phyloP scores from a whole-genome alignment of 257 asterid species.

The Prunella vulgaris region DNA sequence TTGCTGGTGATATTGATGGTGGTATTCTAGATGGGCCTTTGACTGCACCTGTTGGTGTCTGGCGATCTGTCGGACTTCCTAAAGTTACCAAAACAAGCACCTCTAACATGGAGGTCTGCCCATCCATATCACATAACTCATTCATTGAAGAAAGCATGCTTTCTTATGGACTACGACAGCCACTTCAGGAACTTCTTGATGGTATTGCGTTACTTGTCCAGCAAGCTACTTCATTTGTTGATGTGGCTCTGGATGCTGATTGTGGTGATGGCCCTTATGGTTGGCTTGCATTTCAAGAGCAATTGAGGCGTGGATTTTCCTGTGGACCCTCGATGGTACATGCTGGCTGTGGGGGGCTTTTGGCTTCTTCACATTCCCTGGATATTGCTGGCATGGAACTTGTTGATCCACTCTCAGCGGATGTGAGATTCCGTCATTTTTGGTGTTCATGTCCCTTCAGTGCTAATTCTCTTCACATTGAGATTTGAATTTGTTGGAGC shows the following conservation, averaged over 20 bases:
- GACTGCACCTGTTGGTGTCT: slow-evolving; percentile 93
- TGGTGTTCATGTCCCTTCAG: slow-evolving; percentile 13
- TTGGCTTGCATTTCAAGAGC: slow-evolving; percentile 98
- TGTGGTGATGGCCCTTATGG: slow-evolving; percentile 96
- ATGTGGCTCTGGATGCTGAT: slow-evolving; percentile 91
- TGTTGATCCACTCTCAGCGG: slow-evolving; percentile 89
- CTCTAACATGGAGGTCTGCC: slow-evolving; percentile 62
- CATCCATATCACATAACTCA: slow-evolving; percentile 65
- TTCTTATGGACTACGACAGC: slow-evolving; percentile 87
- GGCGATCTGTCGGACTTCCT: slow-evolving; percentile 85
- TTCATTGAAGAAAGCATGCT: slow-evolving; percentile 88
- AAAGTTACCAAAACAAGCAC: slow-evolving; percentile 59
- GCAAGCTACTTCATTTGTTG: slow-evolving; percentile 98
- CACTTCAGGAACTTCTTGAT: slow-evolving; percentile 97
- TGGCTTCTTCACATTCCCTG: slow-evolving; percentile 90
- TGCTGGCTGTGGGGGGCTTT: slow-evolving; percentile 99
- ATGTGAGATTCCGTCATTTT: slow-evolving; percentile 48
- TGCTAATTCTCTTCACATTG: slow-evolving; percentile 1
- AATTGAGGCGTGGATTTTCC: slow-evolving; percentile 93
- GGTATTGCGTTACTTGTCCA: slow-evolving; percentile 90
- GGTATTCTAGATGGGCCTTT: slow-evolving; percentile 72
- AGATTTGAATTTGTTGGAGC: not conserved
- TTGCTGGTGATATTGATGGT: slow-evolving; percentile 94
- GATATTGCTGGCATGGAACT: slow-evolving; percentile 97
- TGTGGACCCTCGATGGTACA: slow-evolving; percentile 99